Conservation (phyloP, 1,139 yeast species). For the Zhuliangozyma parablackwelliae region DNA sequence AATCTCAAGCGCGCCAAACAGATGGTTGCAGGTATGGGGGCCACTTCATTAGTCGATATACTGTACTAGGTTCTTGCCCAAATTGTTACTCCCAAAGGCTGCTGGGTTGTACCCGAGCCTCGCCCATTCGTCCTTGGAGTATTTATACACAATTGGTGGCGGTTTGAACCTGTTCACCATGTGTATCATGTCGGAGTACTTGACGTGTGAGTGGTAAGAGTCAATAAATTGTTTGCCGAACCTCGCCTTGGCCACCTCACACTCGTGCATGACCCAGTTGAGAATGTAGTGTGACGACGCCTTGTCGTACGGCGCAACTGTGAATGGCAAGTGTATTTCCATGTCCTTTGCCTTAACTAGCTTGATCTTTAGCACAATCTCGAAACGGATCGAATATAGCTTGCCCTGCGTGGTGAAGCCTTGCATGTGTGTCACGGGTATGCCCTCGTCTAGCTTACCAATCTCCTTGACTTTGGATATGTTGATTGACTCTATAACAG, state of each 20-base stretch:
- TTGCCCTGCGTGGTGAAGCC: slow-evolving; percentile 49
- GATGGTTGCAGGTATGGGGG: background rate
- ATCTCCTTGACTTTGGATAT: slow-evolving; percentile 11
- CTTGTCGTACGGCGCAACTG: slow-evolving; percentile 51
- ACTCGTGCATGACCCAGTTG: slow-evolving; percentile 52
- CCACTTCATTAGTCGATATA: slow-evolving; percentile 25
- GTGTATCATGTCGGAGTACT: slow-evolving; percentile 21
- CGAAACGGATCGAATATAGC: slow-evolving; percentile 51
- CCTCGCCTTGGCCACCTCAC: slow-evolving; percentile 35
- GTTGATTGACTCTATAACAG: slow-evolving; percentile 10
- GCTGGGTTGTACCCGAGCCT: slow-evolving; percentile 34
- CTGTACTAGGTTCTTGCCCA: slow-evolving; percentile 17
- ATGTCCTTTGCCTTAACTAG: slow-evolving; percentile 47
- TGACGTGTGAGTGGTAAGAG: slow-evolving; percentile 16
- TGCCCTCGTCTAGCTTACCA: slow-evolving; percentile 32
- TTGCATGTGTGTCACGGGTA: slow-evolving; percentile 43
- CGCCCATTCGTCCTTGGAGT: slow-evolving; percentile 33
- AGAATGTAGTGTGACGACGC: slow-evolving; percentile 38
- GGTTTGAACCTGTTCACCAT: slow-evolving; percentile 19
- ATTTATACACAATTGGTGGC: slow-evolving; percentile 28
- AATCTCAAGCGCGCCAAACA: slow-evolving; percentile 4
- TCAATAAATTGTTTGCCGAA: slow-evolving; percentile 34
- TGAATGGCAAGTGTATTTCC: slow-evolving; percentile 47
- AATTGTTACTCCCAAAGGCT: slow-evolving; percentile 20
- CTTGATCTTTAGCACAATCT: slow-evolving; percentile 45